Evolutionary conservation across 1,139 yeast species (phyloP), one percentile per base, ranked within the genome.

Genomic region (Blastobotrys petasosporus): DNA sequence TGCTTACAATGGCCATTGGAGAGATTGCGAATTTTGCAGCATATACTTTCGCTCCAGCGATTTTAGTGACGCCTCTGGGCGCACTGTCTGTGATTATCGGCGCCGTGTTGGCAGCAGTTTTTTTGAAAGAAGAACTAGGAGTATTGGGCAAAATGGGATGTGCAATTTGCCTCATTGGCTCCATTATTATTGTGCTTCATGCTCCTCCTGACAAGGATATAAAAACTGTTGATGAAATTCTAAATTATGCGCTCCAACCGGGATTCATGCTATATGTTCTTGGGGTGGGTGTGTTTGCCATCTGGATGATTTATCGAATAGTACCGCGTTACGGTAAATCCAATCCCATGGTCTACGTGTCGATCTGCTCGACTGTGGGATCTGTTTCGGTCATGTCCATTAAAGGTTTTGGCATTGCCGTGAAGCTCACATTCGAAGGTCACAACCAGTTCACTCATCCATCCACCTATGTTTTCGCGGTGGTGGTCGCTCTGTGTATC

Each of bases 21-120:
- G 97, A 87, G 63, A 69, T 87, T 40, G 95, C 96, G 48, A 87
- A 87, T 64, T 87, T 87, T 64, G 96, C 96, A 10, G 97, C 97
- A 1, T 87, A 87, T 61, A 88, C 96, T 1, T 87, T 87, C 73
- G 96, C 97, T 0, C 96, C 96, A 2, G 95, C 96, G 1, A 85
- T 88, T 53, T 68, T 87, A 56, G 96, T 87, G 37, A 88, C 96
- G 2, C 97, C 96, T 2, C 71, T 87, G 48, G 97, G 97, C 9
- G 97, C 97, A 0, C 70, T 87, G 32, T 80, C 90, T 2, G 97
- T 87, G 32, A 85, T 87, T 54, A 87, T 87, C 51, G 97, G 69
- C 12, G 95, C 97, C 2, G 87, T 87, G 9, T 70, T 87, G 54
- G 97, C 97, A 0, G 84, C 95, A 2, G 65, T 87, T 3, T 85